Conservation (phyloP, 2,329 filamentous ascomycete species). For the Phyllosticta capitalensis region DNA sequence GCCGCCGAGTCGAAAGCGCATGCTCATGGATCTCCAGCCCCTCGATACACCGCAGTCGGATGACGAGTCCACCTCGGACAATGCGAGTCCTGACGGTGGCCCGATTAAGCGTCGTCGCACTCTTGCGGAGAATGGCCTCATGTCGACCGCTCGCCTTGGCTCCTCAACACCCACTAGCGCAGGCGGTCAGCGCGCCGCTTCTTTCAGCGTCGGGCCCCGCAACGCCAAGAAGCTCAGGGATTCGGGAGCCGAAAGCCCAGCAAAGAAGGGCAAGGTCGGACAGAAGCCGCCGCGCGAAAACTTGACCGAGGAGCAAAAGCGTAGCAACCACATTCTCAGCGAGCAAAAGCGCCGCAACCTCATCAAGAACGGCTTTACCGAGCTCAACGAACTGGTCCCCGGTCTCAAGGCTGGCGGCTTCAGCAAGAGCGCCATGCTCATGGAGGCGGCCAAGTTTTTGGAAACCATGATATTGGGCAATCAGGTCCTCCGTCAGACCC, state of each 20-base stretch:
- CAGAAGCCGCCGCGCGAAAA: conserved; percentile 37
- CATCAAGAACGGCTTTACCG: conserved; percentile 74
- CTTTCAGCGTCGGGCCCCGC: conserved; percentile 5
- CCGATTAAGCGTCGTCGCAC: conserved; percentile 5
- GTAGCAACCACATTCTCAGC: conserved; percentile 77
- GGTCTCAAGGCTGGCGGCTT: conserved; percentile 50
- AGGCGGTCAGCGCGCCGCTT: conserved; percentile 3
- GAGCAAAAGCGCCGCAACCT: conserved; percentile 78
- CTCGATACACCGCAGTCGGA: conserved; percentile 2
- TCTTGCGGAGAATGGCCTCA: conserved; percentile 5
- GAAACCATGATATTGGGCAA: conserved; percentile 64
- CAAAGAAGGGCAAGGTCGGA: background rate
- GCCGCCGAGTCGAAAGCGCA: background rate
- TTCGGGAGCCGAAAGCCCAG: background rate
- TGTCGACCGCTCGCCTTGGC: background rate
- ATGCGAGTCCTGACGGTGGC: conserved; percentile 4
- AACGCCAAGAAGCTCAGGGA: conserved; percentile 20
- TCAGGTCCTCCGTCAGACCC: background rate
- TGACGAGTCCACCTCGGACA: conserved; percentile 4
- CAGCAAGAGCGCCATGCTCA: conserved; percentile 73
- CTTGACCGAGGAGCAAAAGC: conserved; percentile 68
- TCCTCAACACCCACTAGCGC: background rate
- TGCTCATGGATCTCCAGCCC: background rate
- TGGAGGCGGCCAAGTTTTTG: conserved; percentile 69
- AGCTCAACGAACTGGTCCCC: conserved; percentile 67